Conservation (phyloP, 2,329 filamentous ascomycete species). For the Penicillium sp. region DNA sequence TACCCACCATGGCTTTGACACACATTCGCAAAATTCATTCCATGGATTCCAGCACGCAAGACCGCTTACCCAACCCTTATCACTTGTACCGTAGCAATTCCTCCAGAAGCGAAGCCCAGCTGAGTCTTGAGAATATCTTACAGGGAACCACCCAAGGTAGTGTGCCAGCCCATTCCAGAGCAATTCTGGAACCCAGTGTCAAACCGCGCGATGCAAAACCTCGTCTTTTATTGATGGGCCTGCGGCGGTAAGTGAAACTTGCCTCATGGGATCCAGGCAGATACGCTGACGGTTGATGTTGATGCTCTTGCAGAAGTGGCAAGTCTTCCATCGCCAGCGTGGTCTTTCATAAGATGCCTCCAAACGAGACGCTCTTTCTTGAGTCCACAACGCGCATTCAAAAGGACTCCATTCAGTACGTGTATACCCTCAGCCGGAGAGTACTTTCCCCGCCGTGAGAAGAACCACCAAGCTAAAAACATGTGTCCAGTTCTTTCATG, state of each 20-base stretch:
- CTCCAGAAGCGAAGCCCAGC: conserved; percentile 27
- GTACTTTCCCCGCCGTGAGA: neutral
- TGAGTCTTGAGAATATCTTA: conserved; percentile 31
- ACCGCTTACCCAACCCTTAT: neutral
- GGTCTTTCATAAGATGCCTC: conserved; percentile 97
- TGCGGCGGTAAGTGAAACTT: conserved; percentile 64
- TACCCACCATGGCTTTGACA: conserved; percentile 12
- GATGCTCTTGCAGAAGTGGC: conserved; percentile 62
- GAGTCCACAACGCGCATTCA: conserved; percentile 93
- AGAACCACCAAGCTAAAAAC: neutral
- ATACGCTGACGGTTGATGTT: conserved; percentile 2
- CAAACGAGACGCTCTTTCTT: conserved; percentile 89
- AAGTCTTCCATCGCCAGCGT: conserved; percentile 98
- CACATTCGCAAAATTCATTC: conserved; percentile 13
- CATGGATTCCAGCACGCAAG: conserved; percentile 1
- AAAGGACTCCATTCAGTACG: conserved; percentile 91
- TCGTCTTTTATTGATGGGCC: conserved; percentile 85
- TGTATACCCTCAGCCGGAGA: conserved; percentile 10
- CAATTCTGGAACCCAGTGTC: conserved; percentile 24
- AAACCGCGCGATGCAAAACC: conserved; percentile 63
- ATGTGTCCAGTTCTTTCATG: conserved; percentile 75
- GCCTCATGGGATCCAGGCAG: neutral
- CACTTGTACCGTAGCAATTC: neutral
- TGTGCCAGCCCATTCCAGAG: conserved; percentile 23
- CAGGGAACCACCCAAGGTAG: conserved; percentile 27